Evolutionary conservation across 352 stramenopile species (phyloP), one percentile per base, ranked within the genome.

Genomic region (Globisporangium iwayamae): DNA sequence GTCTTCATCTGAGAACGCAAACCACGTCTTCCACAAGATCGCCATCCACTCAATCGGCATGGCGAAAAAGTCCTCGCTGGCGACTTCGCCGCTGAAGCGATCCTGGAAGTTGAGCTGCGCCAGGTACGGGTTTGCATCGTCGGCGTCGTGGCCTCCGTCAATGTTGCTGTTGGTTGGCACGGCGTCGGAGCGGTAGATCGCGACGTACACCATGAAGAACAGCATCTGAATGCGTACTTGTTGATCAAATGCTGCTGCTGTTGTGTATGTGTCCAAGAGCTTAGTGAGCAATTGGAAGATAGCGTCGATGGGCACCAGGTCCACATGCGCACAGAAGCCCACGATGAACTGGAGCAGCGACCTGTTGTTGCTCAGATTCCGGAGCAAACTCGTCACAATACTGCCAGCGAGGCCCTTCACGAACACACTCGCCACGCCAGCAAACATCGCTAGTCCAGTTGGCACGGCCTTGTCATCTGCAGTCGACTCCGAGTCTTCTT

Each of bases 41-140:
- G 65, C 67, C 66, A 81, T 88, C 76, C 78, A 91, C 32, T 81
- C 63, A n/a, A 83, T 51, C n/a, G 81, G 81, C 43, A 82, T 64
- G 1, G 63, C 47, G 50, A 79, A 80, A 14, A 85, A 78, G 18
- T 85, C 76, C 9, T 78, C 60, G n/a, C 72, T 71, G 1, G 54
- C 54, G 25, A 88, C 67, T 9, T 74, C 64, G 58, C 69, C 67
- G 34, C 77, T 76, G 28, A 75, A 48, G 8, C 62, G 62, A 46
- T 79, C 67, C 25, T 83, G 76, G 41, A 78, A 77, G n/a, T 71
- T 46, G 34, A 66, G 41, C 22, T 81, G 28, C 28, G 52, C 20
- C 30, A 52, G 20, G 9, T 69, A 41, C 38, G 38, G 38, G 6
- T 30, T 25, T 4, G 16, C 18, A 7, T 58, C 18, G 5, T n/a